Conservation (phyloP, 2,329 filamentous ascomycete species). For the Nemania serpens region DNA sequence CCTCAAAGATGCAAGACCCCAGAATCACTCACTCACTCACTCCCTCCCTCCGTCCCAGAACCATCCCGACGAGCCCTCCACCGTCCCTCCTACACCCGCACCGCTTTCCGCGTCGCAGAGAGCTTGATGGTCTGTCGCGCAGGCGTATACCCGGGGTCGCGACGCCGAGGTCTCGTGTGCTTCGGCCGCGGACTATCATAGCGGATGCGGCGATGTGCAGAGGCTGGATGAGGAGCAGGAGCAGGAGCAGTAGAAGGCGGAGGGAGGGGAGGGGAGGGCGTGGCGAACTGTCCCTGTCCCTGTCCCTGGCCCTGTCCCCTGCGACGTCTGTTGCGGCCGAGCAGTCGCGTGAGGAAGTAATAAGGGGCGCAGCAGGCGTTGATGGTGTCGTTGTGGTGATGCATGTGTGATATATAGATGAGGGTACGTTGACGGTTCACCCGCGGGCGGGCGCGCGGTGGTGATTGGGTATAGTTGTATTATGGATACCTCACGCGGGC, state of each 20-base stretch:
- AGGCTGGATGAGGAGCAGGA: no score
- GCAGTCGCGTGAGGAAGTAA: not conserved
- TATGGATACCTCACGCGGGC: no score
- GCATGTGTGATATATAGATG: not conserved
- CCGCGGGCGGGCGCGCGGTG: not conserved
- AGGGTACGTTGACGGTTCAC: not conserved
- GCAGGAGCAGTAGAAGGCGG: no score
- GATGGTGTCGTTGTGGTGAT: not conserved
- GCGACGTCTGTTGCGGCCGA: not conserved
- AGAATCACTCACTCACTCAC: no score
- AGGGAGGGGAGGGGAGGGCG: not conserved
- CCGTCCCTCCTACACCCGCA: not conserved
- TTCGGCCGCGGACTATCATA: not conserved
- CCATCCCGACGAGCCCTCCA: no score
- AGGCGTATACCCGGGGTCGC: not conserved
- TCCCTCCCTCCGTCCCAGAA: no score
- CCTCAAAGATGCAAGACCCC: no score
- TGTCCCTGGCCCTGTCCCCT: not conserved
- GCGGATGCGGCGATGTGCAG: not conserved
- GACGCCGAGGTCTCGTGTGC: not conserved
- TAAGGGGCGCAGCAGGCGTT: not conserved
- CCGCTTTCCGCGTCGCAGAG: not conserved
- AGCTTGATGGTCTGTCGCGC: not conserved
- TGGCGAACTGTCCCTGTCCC: not conserved
- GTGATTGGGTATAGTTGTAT: not conserved